Evolutionary conservation across 2,329 filamentous ascomycete genomes (phyloP), one percentile per base, ranked within the genome.

Genomic region (Aureobasidium sp.): DNA sequence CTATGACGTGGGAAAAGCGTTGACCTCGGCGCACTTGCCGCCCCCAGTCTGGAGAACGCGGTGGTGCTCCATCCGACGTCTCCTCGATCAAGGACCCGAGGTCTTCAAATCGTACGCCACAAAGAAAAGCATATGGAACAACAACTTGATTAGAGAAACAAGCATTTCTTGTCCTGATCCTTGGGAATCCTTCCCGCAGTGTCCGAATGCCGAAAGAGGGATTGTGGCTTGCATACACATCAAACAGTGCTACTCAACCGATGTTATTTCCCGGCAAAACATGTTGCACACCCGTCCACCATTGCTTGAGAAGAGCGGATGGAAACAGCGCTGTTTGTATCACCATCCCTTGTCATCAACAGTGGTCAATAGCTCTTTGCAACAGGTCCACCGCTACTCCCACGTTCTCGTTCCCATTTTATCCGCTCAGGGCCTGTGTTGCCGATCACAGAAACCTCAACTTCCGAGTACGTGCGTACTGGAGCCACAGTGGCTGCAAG

Each of bases 401-500:
- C 36, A 24, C 24, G n/a, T n/a, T 17, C 20, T 37, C 24, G 17
- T 27, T 32, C 51, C 37, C 8, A 43, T 29, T 15, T 15, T 17
- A 43, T 55, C 32, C 17, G 13, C 15, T 20, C 37, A 26, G 9
- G 5, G 51, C 26, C 9, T 55, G 51, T 55, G 37, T 55, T 29
- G 51, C 37, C 24, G 20, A 17, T 43, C 51, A 55, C 24, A 55
- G 26, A 41, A 7, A 26, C 51, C 51, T 41, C 51, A 41, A 55
- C 37, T 55, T n/a, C 15, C 37, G 51, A 55, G 9, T 20, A 20
- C 20, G 20, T 20, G 20, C 20, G 26, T 55, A 32, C 29, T 13
- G n/a, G 34, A 43, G 37, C 24, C 51, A 55, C 51, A 55, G 51
- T 29, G 51, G 51, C 51, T 41, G 37, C 51, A 55, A 37, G 17